phyloP scores from a whole-genome alignment of 2,329 filamentous ascomycete genomes.

The Cyphellophora europaea region DNA sequence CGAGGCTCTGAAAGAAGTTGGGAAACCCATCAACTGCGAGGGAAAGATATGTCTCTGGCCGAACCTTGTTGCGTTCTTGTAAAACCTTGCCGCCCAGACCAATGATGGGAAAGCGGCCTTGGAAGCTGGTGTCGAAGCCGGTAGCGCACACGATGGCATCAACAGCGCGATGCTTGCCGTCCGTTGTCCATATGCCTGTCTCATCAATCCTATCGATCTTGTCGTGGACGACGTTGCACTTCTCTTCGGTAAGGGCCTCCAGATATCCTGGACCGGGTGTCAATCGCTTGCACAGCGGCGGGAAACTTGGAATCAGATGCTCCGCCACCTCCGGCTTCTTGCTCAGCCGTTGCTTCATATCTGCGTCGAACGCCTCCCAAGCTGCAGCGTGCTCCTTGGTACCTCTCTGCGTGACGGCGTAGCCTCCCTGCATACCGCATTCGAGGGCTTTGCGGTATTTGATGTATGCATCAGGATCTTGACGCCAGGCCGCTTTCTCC shows the following conservation, averaged over 20 bases:
- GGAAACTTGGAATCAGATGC: slow-evolving; percentile 31
- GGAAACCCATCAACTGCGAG: slow-evolving; percentile 24
- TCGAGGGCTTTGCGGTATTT: slow-evolving; percentile 27
- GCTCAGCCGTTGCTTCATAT: slow-evolving; percentile 15
- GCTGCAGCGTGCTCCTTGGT: slow-evolving; percentile 13
- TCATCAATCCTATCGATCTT: slow-evolving; percentile 10
- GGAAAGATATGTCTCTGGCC: slow-evolving; percentile 27
- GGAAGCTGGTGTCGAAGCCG: slow-evolving; percentile 28
- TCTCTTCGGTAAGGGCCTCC: slow-evolving; percentile 17
- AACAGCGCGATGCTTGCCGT: slow-evolving; percentile 24
- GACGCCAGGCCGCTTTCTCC: slow-evolving; percentile 16
- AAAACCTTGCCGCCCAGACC: slow-evolving; percentile 21
- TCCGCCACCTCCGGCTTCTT: slow-evolving; percentile 26
- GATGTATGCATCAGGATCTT: slow-evolving; percentile 17
- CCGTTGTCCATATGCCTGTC: slow-evolving; percentile 15
- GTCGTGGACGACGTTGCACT: slow-evolving; percentile 12
- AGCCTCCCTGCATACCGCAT: slow-evolving; percentile 20
- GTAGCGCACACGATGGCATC: slow-evolving; percentile 30
- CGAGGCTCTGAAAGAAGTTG: slow-evolving; percentile 26
- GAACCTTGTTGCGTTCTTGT: slow-evolving; percentile 20
- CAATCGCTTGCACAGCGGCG: slow-evolving; percentile 32
- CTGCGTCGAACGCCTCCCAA: slow-evolving; percentile 8
- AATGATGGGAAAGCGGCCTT: slow-evolving; percentile 26
- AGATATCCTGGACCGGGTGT: slow-evolving; percentile 37
- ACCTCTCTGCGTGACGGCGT: slow-evolving; percentile 15